Conservation (phyloP, 2,329 filamentous ascomycete species). For the Xylariaceae sp. region DNA sequence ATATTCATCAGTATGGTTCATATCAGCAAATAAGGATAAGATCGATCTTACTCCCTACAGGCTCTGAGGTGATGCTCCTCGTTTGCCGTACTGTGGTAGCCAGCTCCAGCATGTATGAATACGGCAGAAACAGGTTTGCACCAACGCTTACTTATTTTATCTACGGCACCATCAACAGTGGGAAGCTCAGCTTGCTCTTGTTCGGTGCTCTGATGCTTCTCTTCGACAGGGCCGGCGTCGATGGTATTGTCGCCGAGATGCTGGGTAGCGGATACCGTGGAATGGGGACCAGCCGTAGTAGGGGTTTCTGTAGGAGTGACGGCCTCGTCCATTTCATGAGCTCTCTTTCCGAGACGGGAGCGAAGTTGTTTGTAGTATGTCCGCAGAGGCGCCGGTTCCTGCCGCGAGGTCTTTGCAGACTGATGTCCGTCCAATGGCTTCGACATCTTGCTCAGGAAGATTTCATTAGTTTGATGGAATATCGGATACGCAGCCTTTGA, state of each 20-base stretch:
- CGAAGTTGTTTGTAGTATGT: conserved; percentile 13
- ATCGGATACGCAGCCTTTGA: no score
- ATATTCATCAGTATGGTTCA: conserved; percentile 2
- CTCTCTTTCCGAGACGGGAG: conserved; percentile 14
- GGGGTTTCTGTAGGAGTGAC: neutral
- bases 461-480: neutral
- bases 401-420: neutral
- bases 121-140: conserved; percentile 55
- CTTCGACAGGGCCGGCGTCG: neutral
- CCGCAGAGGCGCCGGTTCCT: conserved; percentile 4
- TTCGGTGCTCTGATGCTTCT: neutral
- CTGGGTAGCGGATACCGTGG: no score
- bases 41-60: conserved; percentile 70
- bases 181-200: conserved; percentile 3
- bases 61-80: conserved; percentile 78
- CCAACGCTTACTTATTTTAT: conserved; percentile 33
- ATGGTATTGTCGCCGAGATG: neutral
- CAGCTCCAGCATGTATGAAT: conserved; percentile 92
- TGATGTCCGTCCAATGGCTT: conserved; percentile 7
- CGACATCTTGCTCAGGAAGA: conserved; percentile 3
- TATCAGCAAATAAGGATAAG: neutral
- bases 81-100: conserved; percentile 85
- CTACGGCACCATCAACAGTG: conserved; percentile 38
- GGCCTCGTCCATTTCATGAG: conserved; percentile 5
- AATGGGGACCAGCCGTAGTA: neutral